phyloP scores from a whole-genome alignment of 192 early-diverging fungal species.

The Rhizophagus sp. region DNA sequence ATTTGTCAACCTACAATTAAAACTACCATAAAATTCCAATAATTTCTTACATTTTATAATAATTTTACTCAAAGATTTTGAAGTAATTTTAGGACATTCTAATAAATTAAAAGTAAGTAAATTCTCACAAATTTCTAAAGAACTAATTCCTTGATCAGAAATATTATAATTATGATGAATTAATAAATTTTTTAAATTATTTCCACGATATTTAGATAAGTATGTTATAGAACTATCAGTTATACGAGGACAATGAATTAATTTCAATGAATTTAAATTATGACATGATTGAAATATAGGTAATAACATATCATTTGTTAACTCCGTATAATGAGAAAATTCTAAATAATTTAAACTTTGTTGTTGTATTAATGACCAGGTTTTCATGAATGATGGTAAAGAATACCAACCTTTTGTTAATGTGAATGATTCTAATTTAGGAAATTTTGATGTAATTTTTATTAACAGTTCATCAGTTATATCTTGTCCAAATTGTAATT shows the following conservation, averaged over 20 bases:
- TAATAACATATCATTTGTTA: not conserved
- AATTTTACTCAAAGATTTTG: not conserved
- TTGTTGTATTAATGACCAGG: not conserved
- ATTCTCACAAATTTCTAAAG: not conserved
- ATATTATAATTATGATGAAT: not conserved
- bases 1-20: not conserved
- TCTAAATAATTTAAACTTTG: not conserved
- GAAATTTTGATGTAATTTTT: not conserved
- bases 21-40: not conserved
- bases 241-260: not conserved
- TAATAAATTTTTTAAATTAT: not conserved
- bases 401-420: not conserved
- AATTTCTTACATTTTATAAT: not conserved
- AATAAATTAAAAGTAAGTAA: not conserved
- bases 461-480: not conserved
- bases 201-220: not conserved
- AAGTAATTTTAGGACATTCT: slow-evolving; percentile 8
- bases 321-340: not conserved
- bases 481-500: not conserved
- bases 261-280: not conserved
- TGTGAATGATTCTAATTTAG: not conserved
- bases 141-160: not conserved
- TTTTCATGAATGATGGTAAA: not conserved
- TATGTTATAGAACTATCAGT: slow-evolving; percentile 1
- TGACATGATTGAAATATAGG: slow-evolving; percentile 3